Evolutionary conservation across 345 rosid species (phyloP).

Genomic region (Populus ilicifolia): DNA sequence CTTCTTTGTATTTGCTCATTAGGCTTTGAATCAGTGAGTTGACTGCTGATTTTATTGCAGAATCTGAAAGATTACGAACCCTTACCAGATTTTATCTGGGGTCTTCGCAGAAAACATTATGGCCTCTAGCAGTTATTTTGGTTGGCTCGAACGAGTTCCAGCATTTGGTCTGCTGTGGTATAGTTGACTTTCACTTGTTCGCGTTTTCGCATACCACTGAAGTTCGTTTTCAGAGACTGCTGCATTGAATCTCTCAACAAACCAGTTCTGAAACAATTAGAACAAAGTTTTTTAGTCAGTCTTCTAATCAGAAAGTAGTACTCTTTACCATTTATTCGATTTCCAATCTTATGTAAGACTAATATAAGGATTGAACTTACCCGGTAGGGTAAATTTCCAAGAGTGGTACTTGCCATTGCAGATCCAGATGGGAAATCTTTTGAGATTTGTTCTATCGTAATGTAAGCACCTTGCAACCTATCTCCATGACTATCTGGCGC

Average conservation of each 20-base stretch:
- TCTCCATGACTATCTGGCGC: conserved; percentile 54
- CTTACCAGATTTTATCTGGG: conserved; percentile 64
- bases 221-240: conserved; percentile 88
- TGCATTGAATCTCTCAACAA: conserved; percentile 70
- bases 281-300: neutral
- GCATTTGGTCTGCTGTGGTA: conserved; percentile 57
- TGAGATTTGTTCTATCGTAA: conserved; percentile 52
- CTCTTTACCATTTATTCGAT: neutral
- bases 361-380: conserved; percentile 24
- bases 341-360: neutral
- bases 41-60: conserved; percentile 52
- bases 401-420: conserved; percentile 67
- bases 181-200: conserved; percentile 61
- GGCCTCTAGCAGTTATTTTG: conserved; percentile 62
- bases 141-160: conserved; percentile 55
- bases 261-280: conserved; percentile 54
- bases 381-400: conserved; percentile 67
- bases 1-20: conserved; percentile 67
- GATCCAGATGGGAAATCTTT: conserved; percentile 84
- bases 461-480: conserved; percentile 47
- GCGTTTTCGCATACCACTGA: conserved; percentile 81
- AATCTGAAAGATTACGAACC: conserved; percentile 47
- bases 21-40: conserved; percentile 59
- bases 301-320: neutral
- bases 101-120: conserved; percentile 92